Evolutionary conservation across 768 basidiomycete genomes (phyloP).

Genomic region (Leucosporidium scottii): DNA sequence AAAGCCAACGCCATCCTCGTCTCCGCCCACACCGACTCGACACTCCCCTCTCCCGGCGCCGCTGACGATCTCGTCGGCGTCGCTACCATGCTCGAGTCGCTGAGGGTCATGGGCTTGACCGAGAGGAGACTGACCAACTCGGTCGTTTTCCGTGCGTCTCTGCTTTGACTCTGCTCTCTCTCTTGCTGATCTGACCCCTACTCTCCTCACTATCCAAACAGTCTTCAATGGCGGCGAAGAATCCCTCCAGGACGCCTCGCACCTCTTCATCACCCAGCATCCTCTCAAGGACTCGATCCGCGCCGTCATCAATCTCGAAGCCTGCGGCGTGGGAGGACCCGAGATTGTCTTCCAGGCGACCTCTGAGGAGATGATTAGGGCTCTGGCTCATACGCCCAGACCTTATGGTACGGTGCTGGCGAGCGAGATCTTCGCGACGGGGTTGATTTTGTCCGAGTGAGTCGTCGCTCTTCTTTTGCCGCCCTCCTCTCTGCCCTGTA

Average conservation of each 20-base stretch:
- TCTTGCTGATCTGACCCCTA: neutral
- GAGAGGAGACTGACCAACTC: constrained; percentile 65
- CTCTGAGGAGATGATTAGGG: constrained; percentile 73
- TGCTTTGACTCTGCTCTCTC: neutral
- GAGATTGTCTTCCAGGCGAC: constrained; percentile 95
- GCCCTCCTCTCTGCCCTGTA: too few species aligned
- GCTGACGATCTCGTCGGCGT: constrained; percentile 82
- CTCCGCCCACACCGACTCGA: constrained; percentile 83
- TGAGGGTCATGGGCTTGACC: constrained; percentile 62
- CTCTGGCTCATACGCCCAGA: constrained; percentile 75
- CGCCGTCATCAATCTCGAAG: constrained; percentile 85
- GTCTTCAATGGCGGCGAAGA: constrained; percentile 96
- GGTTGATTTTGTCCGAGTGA: constrained; percentile 81
- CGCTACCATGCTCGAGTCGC: constrained; percentile 84
- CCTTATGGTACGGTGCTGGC: constrained; percentile 85
- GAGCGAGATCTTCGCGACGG: constrained; percentile 86
- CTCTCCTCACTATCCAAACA: constrained; percentile 39
- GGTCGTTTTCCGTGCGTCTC: constrained; percentile 67
- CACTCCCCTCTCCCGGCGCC: constrained; percentile 73
- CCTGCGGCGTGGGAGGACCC: constrained; percentile 82
- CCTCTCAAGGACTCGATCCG: constrained; percentile 55
- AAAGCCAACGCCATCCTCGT: constrained; percentile 74
- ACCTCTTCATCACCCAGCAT: constrained; percentile 88
- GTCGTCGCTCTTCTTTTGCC: neutral
- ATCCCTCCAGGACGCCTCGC: constrained; percentile 86